Evolutionary conservation across 768 basidiomycete genomes (phyloP).

Genomic region (Boletus tomentosulus): DNA sequence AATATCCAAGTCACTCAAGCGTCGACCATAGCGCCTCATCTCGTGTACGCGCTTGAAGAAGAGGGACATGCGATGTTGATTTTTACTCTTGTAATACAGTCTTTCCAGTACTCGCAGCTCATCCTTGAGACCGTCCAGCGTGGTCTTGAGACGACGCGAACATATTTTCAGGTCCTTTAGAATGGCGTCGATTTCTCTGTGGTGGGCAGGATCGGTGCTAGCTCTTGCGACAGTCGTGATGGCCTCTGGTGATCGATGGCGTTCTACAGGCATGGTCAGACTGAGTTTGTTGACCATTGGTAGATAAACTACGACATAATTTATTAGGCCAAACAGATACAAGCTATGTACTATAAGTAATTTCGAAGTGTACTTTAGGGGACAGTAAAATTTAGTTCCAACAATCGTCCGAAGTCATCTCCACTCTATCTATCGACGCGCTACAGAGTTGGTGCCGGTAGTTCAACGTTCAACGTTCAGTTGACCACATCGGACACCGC

Average conservation of each 20-base stretch:
- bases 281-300: no score
- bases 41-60: constrained; percentile 67
- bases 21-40: constrained; percentile 43
- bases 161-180: constrained; percentile 57
- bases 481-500: background rate
- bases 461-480: no score
- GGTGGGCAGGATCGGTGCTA: constrained; percentile 18
- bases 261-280: constrained; percentile 7
- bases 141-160: constrained; percentile 49
- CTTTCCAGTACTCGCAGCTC: constrained; percentile 54
- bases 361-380: no score
- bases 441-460: no score
- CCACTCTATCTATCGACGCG: no score
- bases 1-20: constrained; percentile 17
- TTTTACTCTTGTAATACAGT: constrained; percentile 75
- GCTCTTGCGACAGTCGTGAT: constrained; percentile 17
- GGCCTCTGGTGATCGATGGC: constrained; percentile 1
- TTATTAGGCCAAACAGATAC: no score
- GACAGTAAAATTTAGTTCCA: no score
- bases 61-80: constrained; percentile 49
- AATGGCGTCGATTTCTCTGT: constrained; percentile 47
- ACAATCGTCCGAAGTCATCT: no score
- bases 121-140: constrained; percentile 27
- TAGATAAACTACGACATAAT: no score
- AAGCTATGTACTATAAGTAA: no score